Evolutionary conservation across 768 basidiomycete species (phyloP).

Genomic region (Butyriboletus loyo): DNA sequence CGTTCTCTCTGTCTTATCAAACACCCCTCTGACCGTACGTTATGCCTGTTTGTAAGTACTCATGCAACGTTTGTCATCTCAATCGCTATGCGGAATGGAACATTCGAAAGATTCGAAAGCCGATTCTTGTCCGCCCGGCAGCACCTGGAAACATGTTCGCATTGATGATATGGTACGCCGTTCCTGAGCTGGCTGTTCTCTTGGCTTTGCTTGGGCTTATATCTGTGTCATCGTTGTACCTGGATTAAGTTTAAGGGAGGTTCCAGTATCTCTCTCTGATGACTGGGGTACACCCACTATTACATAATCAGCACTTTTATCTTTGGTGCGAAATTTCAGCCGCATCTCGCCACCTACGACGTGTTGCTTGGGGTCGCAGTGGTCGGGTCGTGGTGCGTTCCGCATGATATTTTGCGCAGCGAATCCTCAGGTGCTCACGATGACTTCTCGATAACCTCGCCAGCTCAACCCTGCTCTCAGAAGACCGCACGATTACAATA

Average conservation of each 20-base stretch:
- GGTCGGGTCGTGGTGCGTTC: too few relatives aligned
- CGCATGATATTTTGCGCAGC: neutral
- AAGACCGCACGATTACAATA: neutral
- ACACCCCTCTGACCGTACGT: neutral
- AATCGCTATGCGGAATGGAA: conserved; percentile 8
- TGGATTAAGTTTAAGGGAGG: neutral
- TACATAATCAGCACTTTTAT: too few relatives aligned
- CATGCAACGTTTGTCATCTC: neutral
- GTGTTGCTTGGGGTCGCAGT: neutral
- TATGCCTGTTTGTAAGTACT: neutral
- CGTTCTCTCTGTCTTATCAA: neutral
- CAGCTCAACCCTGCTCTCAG: neutral
- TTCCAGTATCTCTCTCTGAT: neutral
- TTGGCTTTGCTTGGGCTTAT: neutral
- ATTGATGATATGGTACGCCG: neutral
- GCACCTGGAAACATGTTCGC: neutral
- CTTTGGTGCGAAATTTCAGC: too few relatives aligned
- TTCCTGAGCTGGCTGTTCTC: neutral
- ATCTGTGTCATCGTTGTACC: neutral
- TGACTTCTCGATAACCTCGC: neutral
- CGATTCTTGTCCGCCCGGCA: conserved; percentile 6
- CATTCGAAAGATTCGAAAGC: neutral
- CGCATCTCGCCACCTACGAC: neutral
- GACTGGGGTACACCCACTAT: too few relatives aligned
- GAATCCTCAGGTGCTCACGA: neutral